Conservation (phyloP, 257 asterid genomes). For the Solanum ossicruentum region DNA sequence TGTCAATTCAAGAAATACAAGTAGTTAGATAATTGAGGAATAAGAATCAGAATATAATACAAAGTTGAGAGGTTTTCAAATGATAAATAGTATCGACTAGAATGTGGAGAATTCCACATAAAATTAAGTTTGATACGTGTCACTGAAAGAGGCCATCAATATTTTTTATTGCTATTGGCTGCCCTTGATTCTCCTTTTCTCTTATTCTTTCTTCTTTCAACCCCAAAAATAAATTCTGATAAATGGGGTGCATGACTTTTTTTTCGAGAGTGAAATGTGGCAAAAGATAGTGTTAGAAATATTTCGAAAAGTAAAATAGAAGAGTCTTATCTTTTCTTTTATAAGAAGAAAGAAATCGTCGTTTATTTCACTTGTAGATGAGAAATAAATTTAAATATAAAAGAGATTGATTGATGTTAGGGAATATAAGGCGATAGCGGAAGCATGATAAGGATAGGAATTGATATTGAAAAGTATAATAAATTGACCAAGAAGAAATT, state of each 20-base stretch:
- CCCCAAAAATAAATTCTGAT: neutral
- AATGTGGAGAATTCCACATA: neutral
- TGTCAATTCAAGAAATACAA: neutral
- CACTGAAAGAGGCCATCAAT: neutral
- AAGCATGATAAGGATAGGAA: too few species aligned
- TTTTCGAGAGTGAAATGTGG: neutral
- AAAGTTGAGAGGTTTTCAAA: neutral
- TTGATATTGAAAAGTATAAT: too few species aligned
- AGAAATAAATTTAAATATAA: too few species aligned
- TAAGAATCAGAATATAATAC: neutral
- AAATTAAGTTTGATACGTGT: neutral
- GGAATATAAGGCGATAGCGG: too few species aligned
- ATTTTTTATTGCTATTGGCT: neutral
- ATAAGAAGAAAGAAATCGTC: too few species aligned
- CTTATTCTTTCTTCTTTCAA: neutral
- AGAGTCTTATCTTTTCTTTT: too few species aligned
- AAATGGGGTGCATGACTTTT: neutral
- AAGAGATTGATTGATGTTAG: too few species aligned
- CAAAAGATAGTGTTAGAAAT: neutral
- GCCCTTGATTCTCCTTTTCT: constrained; percentile 10
- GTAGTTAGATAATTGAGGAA: neutral
- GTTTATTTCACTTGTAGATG: too few species aligned
- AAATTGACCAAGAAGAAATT: too few species aligned
- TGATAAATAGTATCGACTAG: neutral
- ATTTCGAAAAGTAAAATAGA: neutral